Evolutionary conservation across 2,329 filamentous ascomycete species (phyloP), one percentile per base, ranked within the genome.

Genomic region (Stagonosporopsis rhizophila): DNA sequence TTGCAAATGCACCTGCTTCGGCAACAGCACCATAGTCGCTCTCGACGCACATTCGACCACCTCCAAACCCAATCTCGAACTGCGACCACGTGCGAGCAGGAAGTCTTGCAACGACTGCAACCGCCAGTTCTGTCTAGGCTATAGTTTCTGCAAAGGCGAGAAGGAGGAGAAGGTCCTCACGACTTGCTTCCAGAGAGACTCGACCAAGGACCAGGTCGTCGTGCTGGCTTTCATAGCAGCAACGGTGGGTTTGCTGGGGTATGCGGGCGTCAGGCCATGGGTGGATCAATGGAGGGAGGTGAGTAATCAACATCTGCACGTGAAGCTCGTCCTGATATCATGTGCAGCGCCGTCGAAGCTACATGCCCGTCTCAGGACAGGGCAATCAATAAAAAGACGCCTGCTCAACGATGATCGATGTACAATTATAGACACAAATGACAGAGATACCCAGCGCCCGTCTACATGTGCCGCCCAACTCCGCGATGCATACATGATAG

Each of bases 1-100:
- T 76, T 89, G 87, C 82, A 89, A 89, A 83, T 89, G 87, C 73
- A 88, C 85, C 53, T 89, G 87, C 74, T 86, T 85, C 75, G 81
- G 81, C 46, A 89, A 89, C 71, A 86, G 83, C 76, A 88, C 86
- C 51, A 88, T 89, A 47, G 88, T 89, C 62, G 83, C 86, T 17
- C 83, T 89, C 54, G 81, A 86, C 59, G 79, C 80, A 8, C 77
- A 77, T 23, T 59, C 65, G 9, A 59, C 64, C 30, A 49, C 64
- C 17, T 63, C 69, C 34, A 71, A 72, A 34, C 65, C 71, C 4
- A 19, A 60, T 6, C 56, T 61, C 15, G 46, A 68, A 47, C 61
- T 73, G 17, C 59, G 62, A 27, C 62, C 67, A n/a, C 71, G 72
- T 41, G 72, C 75, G 20, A 63, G 64, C 22, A 73, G 68, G 70